Evolutionary conservation across 2,329 filamentous ascomycete genomes (phyloP), one percentile per base, ranked within the genome.

Genomic region (Colletotrichum magnum): DNA sequence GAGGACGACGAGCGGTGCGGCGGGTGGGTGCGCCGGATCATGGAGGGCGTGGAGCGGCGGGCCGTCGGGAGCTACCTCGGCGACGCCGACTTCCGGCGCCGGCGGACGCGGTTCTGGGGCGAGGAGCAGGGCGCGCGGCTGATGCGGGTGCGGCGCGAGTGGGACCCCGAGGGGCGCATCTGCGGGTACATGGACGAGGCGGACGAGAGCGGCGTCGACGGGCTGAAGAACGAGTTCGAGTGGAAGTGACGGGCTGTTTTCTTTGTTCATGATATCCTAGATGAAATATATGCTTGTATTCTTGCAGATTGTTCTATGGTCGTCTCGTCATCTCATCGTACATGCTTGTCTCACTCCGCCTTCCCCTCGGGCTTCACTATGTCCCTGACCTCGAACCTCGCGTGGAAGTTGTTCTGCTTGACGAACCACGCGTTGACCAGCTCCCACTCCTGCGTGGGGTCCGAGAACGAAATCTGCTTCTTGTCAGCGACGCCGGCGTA

Each of bases 391-490:
- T 80, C 76, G 59, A 88, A 86, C 51, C 78, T 79, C 16, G 82
- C 81, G 67, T 82, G 78, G 72, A 89, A 90, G 75, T 89, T 85
- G 28, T 83, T 81, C 74, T 90, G 88, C 77, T 89, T 88, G 58
- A 90, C 86, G 69, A 90, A 90, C 88, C 88, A 90, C 3, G 88
- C 86, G 72, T 90, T 90, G 57, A 87, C 83, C 21, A 89, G 78
- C 73, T 84, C 83, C 88, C 88, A 90, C 71, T 90, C 88, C 67
- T 84, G 83, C 16, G 74, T 78, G 0, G 87, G 86, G 74, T 89
- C 83, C 61, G 85, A 81, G 59, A 90, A 86, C 28, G 81, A 73
- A 50, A 90, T 84, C 88, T 90, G 68, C 0, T 1, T 5, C 1
- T 3, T 3, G 56, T 60, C 41, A 64, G 60, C 32, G 41, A 12